A percentile compares a stretch with the other conserved stretches of the same genome.
phyloP scores from a whole-genome alignment of 176 grass and related monocot species.

The Zoysia pacifica region DNA sequence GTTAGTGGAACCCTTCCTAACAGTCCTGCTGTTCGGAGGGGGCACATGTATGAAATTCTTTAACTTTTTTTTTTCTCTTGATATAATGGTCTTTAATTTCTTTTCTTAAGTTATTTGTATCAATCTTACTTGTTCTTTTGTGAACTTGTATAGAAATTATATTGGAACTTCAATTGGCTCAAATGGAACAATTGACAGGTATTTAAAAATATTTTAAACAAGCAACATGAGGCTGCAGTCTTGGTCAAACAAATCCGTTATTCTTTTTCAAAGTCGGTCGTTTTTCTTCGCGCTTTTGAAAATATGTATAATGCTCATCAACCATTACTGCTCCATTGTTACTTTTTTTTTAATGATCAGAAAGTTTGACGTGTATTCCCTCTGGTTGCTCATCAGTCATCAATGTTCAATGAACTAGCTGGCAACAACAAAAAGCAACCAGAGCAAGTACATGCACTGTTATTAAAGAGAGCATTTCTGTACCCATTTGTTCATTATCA shows the following conservation, averaged over 20 bases:
- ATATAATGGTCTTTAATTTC: background rate
- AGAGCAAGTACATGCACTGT: background rate
- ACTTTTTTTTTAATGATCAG: background rate
- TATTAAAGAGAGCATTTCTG: background rate
- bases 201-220: background rate
- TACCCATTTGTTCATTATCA: background rate
- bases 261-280: background rate
- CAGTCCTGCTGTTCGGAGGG: background rate
- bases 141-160: conserved; percentile 40
- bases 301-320: background rate
- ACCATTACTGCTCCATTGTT: background rate
- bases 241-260: conserved; percentile 11
- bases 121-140: conserved; percentile 16
- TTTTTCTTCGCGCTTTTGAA: background rate
- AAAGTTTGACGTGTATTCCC: background rate
- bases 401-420: too few species aligned
- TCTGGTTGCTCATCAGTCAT: too few species aligned
- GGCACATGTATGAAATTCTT: conserved; percentile 28
- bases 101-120: conserved; percentile 3
- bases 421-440: too few species aligned
- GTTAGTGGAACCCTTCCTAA: conserved; percentile 24
- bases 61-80: background rate
- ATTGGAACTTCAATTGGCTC: conserved; percentile 32
- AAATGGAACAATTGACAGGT: conserved; percentile 25
- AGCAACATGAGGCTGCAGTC: background rate